Percentiles rank a stretch among this genome's conserved stretches.
phyloP scores from a whole-genome alignment of 192 early-diverging fungal species.

The Coemansia nantahalensis region DNA sequence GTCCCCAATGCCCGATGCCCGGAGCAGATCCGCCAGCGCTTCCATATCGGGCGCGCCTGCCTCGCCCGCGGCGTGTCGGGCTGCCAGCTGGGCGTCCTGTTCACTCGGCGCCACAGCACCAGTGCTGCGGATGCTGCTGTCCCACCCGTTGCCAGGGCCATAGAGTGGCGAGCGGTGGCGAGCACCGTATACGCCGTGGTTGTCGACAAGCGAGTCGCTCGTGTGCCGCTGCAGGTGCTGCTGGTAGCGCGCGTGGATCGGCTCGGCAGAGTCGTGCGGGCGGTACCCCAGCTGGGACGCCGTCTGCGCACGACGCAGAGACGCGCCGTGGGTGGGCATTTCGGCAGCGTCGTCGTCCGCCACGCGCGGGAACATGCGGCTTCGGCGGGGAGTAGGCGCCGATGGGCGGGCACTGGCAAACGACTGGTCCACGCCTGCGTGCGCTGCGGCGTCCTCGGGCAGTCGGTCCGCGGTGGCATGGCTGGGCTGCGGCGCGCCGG shows the following conservation, averaged over 20 bases:
- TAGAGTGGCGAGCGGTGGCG: conserved; percentile 1
- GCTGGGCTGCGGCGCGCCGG: background rate
- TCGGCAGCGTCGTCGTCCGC: background rate
- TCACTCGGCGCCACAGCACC: background rate
- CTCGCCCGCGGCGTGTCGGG: background rate
- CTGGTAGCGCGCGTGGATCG: conserved; percentile 8
- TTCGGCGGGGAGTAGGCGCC: conserved; percentile 43
- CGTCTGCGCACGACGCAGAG: background rate
- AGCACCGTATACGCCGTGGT: background rate
- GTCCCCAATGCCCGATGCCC: background rate
- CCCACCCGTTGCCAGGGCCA: no score
- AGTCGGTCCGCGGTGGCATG: background rate
- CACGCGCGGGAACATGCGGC: conserved; percentile 8
- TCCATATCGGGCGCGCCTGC: background rate
- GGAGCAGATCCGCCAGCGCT: background rate
- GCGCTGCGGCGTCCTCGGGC: background rate
- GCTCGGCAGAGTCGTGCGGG: background rate
- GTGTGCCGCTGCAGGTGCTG: conserved; percentile 15
- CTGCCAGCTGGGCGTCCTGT: no score
- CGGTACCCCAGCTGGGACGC: conserved; percentile 1
- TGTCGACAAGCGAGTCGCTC: conserved; percentile 12
- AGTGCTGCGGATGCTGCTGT: background rate
- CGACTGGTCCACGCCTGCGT: conserved; percentile 1
- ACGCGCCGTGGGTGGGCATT: no score
- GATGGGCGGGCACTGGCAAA: conserved; percentile 14